Percentiles rank a stretch among this genome's conserved stretches.
Evolutionary conservation across 176 grass and related monocot species (phyloP).

Genomic region (Juncus effusus): DNA sequence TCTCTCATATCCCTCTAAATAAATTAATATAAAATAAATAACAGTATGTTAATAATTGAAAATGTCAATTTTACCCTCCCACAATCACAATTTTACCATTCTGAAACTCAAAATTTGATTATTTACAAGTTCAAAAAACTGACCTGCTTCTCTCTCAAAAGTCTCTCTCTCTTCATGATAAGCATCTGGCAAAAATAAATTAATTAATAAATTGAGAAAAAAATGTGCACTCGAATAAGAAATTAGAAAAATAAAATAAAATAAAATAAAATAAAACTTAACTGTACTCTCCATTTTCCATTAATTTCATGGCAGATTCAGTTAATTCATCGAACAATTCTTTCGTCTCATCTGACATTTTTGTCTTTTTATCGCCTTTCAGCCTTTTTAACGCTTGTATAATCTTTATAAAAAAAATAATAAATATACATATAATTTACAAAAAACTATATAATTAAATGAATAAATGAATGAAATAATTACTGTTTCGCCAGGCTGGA

Average conservation of each 20-base stretch:
- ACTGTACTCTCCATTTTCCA: constrained; percentile 94
- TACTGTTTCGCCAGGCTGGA: constrained; percentile 84
- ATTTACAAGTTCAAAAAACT: constrained; percentile 26
- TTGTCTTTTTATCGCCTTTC: constrained; percentile 69
- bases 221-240: constrained; percentile 10
- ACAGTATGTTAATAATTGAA: too few relatives aligned
- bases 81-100: too few relatives aligned
- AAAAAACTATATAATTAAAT: not conserved
- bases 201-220: constrained; percentile 24
- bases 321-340: constrained; percentile 84
- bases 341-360: constrained; percentile 68
- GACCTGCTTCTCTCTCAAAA: constrained; percentile 82
- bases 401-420: constrained; percentile 40
- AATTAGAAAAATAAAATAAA: constrained; percentile 19
- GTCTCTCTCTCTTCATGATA: constrained; percentile 86
- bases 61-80: too few relatives aligned
- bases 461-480: constrained; percentile 1
- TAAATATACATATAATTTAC: not conserved
- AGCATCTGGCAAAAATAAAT: constrained; percentile 56
- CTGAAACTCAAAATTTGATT: not conserved
- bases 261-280: constrained; percentile 25
- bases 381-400: constrained; percentile 85
- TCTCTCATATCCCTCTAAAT: constrained; percentile 81
- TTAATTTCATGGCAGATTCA: constrained; percentile 89
- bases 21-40: constrained; percentile 4